These are phyloP conservation scores for Cucurbita maxima DNA, from an alignment of 306 rosid species.

Conservation along the genomic window DNA sequence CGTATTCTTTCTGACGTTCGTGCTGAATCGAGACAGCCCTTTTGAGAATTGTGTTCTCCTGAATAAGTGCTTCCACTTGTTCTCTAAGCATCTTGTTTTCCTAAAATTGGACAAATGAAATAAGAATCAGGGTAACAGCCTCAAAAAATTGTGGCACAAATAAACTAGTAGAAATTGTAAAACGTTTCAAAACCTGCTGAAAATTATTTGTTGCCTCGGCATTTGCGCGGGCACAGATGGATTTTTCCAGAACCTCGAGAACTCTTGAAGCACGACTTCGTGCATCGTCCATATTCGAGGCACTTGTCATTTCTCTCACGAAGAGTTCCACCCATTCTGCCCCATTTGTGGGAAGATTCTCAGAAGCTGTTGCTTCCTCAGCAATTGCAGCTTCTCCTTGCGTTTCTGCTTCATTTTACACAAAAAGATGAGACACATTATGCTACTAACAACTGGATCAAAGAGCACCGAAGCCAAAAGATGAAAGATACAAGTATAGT, in stretches of 20 bases:
- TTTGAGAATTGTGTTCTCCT: conserved; percentile 60
- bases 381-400: conserved; percentile 25
- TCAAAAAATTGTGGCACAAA: not conserved
- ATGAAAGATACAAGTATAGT: not conserved
- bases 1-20: conserved; percentile 57
- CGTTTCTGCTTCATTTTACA: conserved; percentile 10
- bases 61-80: conserved; percentile 55
- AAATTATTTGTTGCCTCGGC: conserved; percentile 41
- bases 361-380: conserved; percentile 11
- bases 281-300: conserved; percentile 70
- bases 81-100: conserved; percentile 65
- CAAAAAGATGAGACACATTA: not conserved
- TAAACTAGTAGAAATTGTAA: not conserved
- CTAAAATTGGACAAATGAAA: conserved; percentile 14
- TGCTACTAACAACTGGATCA: not conserved
- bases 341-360: conserved; percentile 43
- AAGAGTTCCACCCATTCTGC: conserved; percentile 75
- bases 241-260: conserved; percentile 63
- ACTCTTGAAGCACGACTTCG: conserved; percentile 62
- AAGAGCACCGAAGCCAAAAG: not conserved
- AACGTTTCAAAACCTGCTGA: conserved; percentile 27
- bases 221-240: conserved; percentile 40
- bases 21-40: conserved; percentile 67
- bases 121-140: not conserved
- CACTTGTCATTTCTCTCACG: conserved; percentile 67